These are phyloP conservation scores for Ichthyophthirius multifiliis DNA, from an alignment of 169 alveolate genomes.

Conservation along the genomic window DNA sequence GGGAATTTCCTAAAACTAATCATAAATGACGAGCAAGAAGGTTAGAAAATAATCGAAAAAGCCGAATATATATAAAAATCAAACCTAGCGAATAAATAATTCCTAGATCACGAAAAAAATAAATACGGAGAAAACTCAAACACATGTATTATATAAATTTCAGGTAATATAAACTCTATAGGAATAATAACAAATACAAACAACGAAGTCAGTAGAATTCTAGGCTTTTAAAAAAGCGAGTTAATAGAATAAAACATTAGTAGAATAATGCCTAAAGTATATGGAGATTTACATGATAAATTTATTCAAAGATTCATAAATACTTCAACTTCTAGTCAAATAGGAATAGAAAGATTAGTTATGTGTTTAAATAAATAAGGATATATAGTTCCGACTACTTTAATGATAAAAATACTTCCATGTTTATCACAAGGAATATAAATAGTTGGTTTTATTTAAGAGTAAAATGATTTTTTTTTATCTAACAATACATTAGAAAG, in stretches of 20 bases:
- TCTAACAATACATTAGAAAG: slow-evolving; percentile 9
- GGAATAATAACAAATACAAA: slow-evolving; percentile 30
- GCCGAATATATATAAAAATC: slow-evolving; percentile 25
- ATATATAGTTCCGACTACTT: slow-evolving; percentile 37
- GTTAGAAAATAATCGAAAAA: slow-evolving; percentile 20
- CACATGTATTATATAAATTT: slow-evolving; percentile 28
- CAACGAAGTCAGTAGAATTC: slow-evolving; percentile 31
- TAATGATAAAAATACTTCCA: slow-evolving; percentile 46
- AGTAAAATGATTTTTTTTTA: neutral
- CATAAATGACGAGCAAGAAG: slow-evolving; percentile 39
- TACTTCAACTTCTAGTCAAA: slow-evolving; percentile 44
- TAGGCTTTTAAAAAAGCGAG: slow-evolving; percentile 48
- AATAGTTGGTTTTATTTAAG: slow-evolving; percentile 39
- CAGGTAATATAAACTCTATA: slow-evolving; percentile 32
- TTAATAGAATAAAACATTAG: slow-evolving; percentile 46
- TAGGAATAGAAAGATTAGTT: slow-evolving; percentile 39
- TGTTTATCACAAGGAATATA: slow-evolving; percentile 29
- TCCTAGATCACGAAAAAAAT: slow-evolving; percentile 21
- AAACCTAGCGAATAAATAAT: slow-evolving; percentile 15
- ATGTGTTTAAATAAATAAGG: slow-evolving; percentile 43
- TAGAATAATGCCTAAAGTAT: slow-evolving; percentile 53
- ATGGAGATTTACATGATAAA: slow-evolving; percentile 50
- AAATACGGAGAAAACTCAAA: slow-evolving; percentile 47
- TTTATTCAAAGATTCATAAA: slow-evolving; percentile 48
- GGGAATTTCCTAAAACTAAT: slow-evolving; percentile 37